Conservation (phyloP, 352 stramenopile genomes). For the Pythium sp. region DNA sequence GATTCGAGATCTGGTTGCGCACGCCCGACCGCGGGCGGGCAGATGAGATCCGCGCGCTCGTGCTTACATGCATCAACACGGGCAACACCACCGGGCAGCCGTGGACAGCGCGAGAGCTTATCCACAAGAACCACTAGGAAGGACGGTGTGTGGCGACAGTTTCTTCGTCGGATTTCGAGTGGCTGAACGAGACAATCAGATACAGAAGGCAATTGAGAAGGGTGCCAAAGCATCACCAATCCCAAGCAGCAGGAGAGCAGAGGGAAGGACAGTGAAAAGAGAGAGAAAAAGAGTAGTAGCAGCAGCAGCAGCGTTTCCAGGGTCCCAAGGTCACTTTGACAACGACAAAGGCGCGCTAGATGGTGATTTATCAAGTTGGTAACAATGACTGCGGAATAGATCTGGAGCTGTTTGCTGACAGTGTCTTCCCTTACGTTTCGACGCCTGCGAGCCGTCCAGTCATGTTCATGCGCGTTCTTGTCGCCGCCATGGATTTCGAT, state of each 20-base stretch:
- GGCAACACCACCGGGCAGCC: slow-evolving; percentile 38
- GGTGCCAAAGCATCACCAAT: background rate
- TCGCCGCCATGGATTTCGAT: background rate
- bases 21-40: slow-evolving; percentile 51
- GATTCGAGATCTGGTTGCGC: slow-evolving; percentile 84
- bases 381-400: background rate
- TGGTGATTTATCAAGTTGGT: background rate
- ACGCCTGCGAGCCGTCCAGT: too few species aligned
- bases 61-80: slow-evolving; percentile 68
- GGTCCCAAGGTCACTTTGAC: background rate
- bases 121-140: slow-evolving; percentile 81
- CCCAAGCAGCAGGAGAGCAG: background rate
- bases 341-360: background rate
- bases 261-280: slow-evolving; percentile 2
- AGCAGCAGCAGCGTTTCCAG: background rate
- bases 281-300: background rate
- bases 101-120: slow-evolving; percentile 62
- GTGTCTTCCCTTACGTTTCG: background rate
- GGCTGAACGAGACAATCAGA: background rate
- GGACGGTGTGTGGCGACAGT: background rate
- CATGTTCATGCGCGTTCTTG: too few species aligned
- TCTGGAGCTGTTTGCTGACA: background rate
- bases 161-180: background rate
- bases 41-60: slow-evolving; percentile 73
- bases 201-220: background rate